These are phyloP conservation scores for Neurospora sp. DNA, from an alignment of 2,329 filamentous ascomycete species.

Conservation along the genomic window DNA sequence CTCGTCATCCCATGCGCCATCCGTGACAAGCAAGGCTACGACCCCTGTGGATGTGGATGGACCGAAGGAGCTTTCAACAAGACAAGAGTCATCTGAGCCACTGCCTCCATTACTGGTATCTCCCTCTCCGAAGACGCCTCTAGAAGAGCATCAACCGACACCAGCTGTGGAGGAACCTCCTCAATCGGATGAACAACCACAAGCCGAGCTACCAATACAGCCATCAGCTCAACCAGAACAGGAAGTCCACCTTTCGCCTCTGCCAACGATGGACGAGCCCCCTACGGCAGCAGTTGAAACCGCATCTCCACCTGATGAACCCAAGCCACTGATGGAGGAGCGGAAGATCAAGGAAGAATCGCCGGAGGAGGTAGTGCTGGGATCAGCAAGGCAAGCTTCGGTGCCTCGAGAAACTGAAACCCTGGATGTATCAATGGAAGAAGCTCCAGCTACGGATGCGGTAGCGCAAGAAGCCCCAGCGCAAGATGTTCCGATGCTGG, in stretches of 20 bases:
- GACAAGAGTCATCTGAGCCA: background rate
- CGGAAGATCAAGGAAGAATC: background rate
- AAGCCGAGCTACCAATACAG: background rate
- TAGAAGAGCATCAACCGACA: conserved; percentile 5
- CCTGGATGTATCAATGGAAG: background rate
- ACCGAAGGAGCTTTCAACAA: conserved; percentile 21
- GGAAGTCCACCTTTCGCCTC: background rate
- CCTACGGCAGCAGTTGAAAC: background rate
- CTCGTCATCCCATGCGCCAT: conserved; percentile 42
- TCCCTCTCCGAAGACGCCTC: conserved; percentile 9
- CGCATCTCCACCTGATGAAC: background rate
- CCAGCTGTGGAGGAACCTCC: background rate
- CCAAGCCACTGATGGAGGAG: background rate
- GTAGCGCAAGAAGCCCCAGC: background rate
- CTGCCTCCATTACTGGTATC: background rate
- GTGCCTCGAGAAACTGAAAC: background rate
- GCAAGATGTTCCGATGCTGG: background rate
- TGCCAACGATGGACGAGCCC: background rate
- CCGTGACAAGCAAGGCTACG: conserved; percentile 52
- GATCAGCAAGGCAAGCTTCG: background rate
- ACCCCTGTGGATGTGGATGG: conserved; percentile 43
- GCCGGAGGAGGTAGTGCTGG: background rate
- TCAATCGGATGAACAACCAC: background rate
- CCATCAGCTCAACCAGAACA: background rate
- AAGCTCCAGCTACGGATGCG: background rate